These are phyloP conservation scores for Hypsizygus ulmarius DNA, from an alignment of 1,284 basidiomycete species.

Conservation along the genomic window DNA sequence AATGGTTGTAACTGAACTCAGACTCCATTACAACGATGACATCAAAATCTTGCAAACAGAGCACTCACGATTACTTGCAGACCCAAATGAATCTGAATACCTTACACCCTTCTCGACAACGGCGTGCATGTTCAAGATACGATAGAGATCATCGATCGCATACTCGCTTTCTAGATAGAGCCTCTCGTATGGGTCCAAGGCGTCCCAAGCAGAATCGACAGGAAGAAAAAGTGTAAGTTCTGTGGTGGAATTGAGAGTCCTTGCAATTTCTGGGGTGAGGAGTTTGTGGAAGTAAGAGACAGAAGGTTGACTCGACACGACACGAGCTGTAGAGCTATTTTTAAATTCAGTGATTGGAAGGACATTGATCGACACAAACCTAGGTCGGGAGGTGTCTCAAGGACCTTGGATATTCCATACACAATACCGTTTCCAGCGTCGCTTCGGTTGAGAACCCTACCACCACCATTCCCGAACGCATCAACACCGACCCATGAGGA, in stretches of 20 bases:
- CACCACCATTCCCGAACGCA: slow-evolving; percentile 69
- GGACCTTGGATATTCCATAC: slow-evolving; percentile 71
- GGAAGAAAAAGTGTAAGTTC: slow-evolving; percentile 92
- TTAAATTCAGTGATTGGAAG: slow-evolving; percentile 16
- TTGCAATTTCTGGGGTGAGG: slow-evolving; percentile 53
- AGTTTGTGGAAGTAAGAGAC: slow-evolving; percentile 72
- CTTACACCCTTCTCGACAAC: slow-evolving; percentile 54
- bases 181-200: slow-evolving; percentile 64
- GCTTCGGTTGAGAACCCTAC: slow-evolving; percentile 52
- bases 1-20: slow-evolving; percentile 60
- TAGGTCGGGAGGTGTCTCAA: slow-evolving; percentile 76
- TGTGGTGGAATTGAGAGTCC: slow-evolving; percentile 59
- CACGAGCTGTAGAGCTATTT: slow-evolving; percentile 41
- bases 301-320: slow-evolving; percentile 55
- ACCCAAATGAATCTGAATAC: slow-evolving; percentile 64
- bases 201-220: slow-evolving; percentile 75
- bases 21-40: slow-evolving; percentile 5
- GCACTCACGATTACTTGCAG: slow-evolving; percentile 52
- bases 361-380: slow-evolving; percentile 46
- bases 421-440: slow-evolving; percentile 77
- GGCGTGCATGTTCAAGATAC: slow-evolving; percentile 78
- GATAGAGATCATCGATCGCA: slow-evolving; percentile 73
- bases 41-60: slow-evolving; percentile 1
- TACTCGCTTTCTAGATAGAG: slow-evolving; percentile 86
- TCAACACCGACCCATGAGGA: slow-evolving; percentile 68